These are phyloP conservation scores for Cenchrus americanus DNA, from an alignment of 176 grass and related monocot species.

Conservation along the genomic window DNA sequence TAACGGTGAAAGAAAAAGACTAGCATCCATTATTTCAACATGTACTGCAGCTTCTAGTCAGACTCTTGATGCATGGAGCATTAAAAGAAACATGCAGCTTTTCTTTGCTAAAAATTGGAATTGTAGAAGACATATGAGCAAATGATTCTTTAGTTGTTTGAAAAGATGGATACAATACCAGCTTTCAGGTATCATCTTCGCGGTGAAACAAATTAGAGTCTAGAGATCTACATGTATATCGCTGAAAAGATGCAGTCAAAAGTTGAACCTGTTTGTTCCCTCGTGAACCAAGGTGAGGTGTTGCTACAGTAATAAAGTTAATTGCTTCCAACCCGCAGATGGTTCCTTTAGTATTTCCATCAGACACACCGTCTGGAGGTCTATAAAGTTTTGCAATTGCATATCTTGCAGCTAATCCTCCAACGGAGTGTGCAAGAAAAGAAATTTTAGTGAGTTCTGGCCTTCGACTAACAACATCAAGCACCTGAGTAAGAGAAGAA, in stretches of 20 bases:
- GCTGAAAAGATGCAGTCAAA: not conserved
- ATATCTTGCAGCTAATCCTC: constrained; percentile 90
- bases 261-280: constrained; percentile 77
- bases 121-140: not conserved
- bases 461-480: constrained; percentile 60
- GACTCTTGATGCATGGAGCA: not conserved
- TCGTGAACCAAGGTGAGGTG: constrained; percentile 87
- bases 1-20: not conserved
- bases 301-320: constrained; percentile 90
- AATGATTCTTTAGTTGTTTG: constrained; percentile 2
- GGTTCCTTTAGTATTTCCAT: constrained; percentile 46
- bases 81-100: not conserved
- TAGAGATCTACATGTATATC: not conserved
- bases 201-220: not conserved
- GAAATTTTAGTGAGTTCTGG: constrained; percentile 80
- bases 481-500: constrained; percentile 53
- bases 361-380: constrained; percentile 19
- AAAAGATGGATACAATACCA: constrained; percentile 18
- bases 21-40: not conserved
- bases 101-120: not conserved
- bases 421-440: constrained; percentile 88
- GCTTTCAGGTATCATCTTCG: not conserved
- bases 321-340: constrained; percentile 76
- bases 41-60: not conserved
- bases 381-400: constrained; percentile 80